Base-by-base conservation (phyloP, 495 filamentous ascomycete genomes). In the Talaromyces wortmannii region DNA sequence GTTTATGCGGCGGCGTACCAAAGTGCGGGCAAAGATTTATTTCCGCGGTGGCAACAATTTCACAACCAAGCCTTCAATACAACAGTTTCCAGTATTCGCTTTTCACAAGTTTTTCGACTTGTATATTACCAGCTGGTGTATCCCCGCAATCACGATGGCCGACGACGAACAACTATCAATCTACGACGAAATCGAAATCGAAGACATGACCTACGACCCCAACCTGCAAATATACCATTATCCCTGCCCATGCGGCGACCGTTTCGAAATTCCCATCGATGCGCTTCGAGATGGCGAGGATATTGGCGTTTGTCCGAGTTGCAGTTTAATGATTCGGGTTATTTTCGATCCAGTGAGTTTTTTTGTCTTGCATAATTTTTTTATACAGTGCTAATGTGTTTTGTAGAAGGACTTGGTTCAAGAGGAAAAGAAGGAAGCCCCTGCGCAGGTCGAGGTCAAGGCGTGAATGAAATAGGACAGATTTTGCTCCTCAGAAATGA, bases 111-210 rank as follows among this genome's bases (percentile, higher is more conserved):
- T 4, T 23, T 23, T 23, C 2, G 23, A 23, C 23, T 23, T 23
- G 4, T 23, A 23, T 23, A 23, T 23, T 23, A 4, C 1, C 23
- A 23, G 4, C 23, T 23, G 23, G 23, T 4, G 6, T 31, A 30
- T 46, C 50, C 36, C 36, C 36, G 36, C 36, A 8, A 10, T 40
- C 36, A 40, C 65, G 47, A 89, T 88, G 87, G 78, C 84, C 23
- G 52, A 53, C 52, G 87, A 88, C 62, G 83, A 85, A 42, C 70
- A 78, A 47, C 66, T 84, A 45, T 83, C 86, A 55, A 87, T 96
- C 63, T 98, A 98, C 78, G 94, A 98, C 71, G 92, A 98, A 71
- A 91, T 98, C 74, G 94, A 98, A 67, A 97, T 98, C 79, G 94
- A 98, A 69, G 94, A 98, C 68, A 95, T 97, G 89, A 94, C 90